Evolutionary conservation across 2,329 filamentous ascomycete genomes (phyloP).

Genomic region (Sordariomycetes sp.): DNA sequence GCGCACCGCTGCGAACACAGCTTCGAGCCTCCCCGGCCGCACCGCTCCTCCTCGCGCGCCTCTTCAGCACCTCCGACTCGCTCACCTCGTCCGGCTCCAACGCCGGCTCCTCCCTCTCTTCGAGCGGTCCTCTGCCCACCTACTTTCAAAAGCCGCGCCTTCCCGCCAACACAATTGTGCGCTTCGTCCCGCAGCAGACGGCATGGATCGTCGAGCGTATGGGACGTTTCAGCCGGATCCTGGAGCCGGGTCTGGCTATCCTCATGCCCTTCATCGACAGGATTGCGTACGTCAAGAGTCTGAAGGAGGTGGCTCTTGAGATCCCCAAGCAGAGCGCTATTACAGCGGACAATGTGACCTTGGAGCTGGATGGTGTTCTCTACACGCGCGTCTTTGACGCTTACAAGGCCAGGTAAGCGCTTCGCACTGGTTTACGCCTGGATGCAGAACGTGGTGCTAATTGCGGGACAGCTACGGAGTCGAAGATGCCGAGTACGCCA

Average conservation of each 20-base stretch:
- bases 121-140: constrained; percentile 41
- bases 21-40: too few relatives aligned
- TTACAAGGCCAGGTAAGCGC: constrained; percentile 80
- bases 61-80: constrained; percentile 2
- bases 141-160: constrained; percentile 71
- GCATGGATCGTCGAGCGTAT: constrained; percentile 99
- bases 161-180: constrained; percentile 88
- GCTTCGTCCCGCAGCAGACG: constrained; percentile 98
- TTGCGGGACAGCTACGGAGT: constrained; percentile 74
- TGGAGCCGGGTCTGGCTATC: constrained; percentile 84
- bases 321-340: constrained; percentile 97
- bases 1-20: constrained; percentile 1
- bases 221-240: constrained; percentile 91
- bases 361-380: constrained; percentile 90
- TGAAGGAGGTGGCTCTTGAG: constrained; percentile 94
- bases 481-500: constrained; percentile 97
- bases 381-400: constrained; percentile 97
- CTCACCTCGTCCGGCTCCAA: too few relatives aligned
- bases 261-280: constrained; percentile 86
- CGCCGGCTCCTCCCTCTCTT: background rate
- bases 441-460: background rate
- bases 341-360: constrained; percentile 94
- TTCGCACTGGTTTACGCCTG: background rate
- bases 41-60: background rate
- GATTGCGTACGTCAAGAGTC: constrained; percentile 94